Evolutionary conservation across 768 basidiomycete species (phyloP).

Genomic region (Boletus vinaceobasis): DNA sequence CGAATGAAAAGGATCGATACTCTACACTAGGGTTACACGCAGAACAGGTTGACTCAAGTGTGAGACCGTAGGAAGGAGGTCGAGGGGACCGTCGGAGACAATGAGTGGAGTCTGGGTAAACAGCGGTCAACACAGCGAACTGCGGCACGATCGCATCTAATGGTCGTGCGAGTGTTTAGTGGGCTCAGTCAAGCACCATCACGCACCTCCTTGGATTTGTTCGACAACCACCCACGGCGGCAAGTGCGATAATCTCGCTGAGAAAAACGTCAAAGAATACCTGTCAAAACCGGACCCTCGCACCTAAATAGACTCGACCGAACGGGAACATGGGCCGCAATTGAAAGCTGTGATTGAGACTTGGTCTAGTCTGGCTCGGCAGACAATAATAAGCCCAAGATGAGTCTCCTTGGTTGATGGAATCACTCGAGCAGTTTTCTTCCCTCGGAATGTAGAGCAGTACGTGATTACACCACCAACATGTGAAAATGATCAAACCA

Average conservation of each 20-base stretch:
- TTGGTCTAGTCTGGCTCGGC: not conserved
- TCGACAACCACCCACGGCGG: not conserved
- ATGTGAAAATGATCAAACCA: not conserved
- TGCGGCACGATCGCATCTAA: constrained; percentile 4
- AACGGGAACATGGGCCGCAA: not conserved
- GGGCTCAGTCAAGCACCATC: not conserved
- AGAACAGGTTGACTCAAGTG: constrained; percentile 14
- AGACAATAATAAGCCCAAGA: not conserved
- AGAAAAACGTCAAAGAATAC: not conserved
- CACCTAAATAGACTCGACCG: not conserved
- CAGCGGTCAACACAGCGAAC: constrained; percentile 20
- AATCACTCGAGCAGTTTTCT: not conserved
- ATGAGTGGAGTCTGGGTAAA: constrained; percentile 5
- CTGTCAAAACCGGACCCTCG: not conserved
- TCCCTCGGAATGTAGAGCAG: not conserved
- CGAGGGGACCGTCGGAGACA: not conserved
- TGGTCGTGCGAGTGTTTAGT: not conserved
- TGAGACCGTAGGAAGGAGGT: not conserved
- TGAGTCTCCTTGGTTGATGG: not conserved
- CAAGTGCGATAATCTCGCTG: constrained; percentile 1
- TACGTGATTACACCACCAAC: not conserved
- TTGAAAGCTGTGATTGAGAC: not conserved
- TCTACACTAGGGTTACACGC: constrained; percentile 15
- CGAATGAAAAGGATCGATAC: not conserved
- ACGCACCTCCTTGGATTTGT: not conserved